Conservation (phyloP, 805 yeast genomes). For the Candida multigemmis region DNA sequence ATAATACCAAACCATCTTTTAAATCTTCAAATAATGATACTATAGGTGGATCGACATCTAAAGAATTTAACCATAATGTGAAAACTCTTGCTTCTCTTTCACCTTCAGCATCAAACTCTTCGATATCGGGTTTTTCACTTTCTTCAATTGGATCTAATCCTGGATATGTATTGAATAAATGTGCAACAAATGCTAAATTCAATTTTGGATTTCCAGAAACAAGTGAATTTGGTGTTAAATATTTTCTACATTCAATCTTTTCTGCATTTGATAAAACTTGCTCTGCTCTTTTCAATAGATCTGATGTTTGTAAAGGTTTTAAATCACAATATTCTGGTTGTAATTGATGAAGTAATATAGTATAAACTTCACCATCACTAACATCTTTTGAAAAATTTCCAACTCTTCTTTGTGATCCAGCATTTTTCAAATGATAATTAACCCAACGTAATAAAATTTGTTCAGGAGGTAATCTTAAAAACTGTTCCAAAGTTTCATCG, state of each 20-base stretch:
- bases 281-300: slow-evolving; percentile 77
- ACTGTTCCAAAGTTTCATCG: slow-evolving; percentile 95
- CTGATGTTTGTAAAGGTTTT: slow-evolving; percentile 71
- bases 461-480: slow-evolving; percentile 94
- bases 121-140: slow-evolving; percentile 84
- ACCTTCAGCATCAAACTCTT: slow-evolving; percentile 98
- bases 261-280: slow-evolving; percentile 83
- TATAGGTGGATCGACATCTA: slow-evolving; percentile 94
- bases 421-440: slow-evolving; percentile 90
- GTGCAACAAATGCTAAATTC: slow-evolving; percentile 95
- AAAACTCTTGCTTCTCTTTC: slow-evolving; percentile 99
- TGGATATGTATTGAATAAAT: slow-evolving; percentile 91
- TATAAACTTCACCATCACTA: slow-evolving; percentile 91
- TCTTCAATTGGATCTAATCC: slow-evolving; percentile 95
- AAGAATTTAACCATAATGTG: slow-evolving; percentile 93
- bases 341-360: slow-evolving; percentile 80
- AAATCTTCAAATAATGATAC: slow-evolving; percentile 87
- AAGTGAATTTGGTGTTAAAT: slow-evolving; percentile 84
- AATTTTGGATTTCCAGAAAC: slow-evolving; percentile 95
- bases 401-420: slow-evolving; percentile 82
- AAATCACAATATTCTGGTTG: slow-evolving; percentile 76
- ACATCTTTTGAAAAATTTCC: slow-evolving; percentile 81
- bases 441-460: slow-evolving; percentile 96
- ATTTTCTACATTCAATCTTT: slow-evolving; percentile 84
- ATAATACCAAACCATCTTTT: slow-evolving; percentile 80